Conservation (phyloP, 768 basidiomycete genomes). For the Calocybe gangraenosa region DNA sequence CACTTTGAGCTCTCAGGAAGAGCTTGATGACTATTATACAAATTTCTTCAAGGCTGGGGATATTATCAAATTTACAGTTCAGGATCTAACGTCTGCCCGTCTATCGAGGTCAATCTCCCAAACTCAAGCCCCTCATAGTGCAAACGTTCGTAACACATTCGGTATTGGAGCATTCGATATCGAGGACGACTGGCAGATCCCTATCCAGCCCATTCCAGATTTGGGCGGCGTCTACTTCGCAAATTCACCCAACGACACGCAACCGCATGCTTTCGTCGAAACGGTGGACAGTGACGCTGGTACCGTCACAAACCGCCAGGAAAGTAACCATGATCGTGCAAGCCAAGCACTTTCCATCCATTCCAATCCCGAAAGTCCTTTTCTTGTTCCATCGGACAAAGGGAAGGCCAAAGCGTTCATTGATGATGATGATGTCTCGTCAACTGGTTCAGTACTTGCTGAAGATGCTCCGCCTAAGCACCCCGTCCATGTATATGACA, state of each 20-base stretch:
- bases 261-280: constrained; percentile 65
- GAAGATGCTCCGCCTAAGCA: constrained; percentile 49
- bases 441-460: constrained; percentile 35
- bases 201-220: constrained; percentile 27
- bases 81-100: constrained; percentile 47
- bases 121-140: constrained; percentile 24
- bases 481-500: constrained; percentile 57
- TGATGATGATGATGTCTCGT: constrained; percentile 28
- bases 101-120: constrained; percentile 21
- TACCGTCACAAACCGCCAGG: constrained; percentile 21
- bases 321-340: constrained; percentile 21
- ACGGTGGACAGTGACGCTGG: constrained; percentile 36
- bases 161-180: constrained; percentile 43
- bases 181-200: constrained; percentile 68
- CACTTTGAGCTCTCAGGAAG: constrained; percentile 71
- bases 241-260: constrained; percentile 24
- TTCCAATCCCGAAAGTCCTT: constrained; percentile 15
- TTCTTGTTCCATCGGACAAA: constrained; percentile 31
- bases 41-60: constrained; percentile 26
- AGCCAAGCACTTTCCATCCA: constrained; percentile 26
- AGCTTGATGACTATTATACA: constrained; percentile 69
- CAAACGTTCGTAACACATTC: constrained; percentile 54
- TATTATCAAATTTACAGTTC: constrained; percentile 56
- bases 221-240: constrained; percentile 38
- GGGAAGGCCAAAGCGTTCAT: constrained; percentile 44